These are phyloP conservation scores for Saitozyma sp. DNA, from an alignment of 768 basidiomycete genomes.

Conservation along the genomic window DNA sequence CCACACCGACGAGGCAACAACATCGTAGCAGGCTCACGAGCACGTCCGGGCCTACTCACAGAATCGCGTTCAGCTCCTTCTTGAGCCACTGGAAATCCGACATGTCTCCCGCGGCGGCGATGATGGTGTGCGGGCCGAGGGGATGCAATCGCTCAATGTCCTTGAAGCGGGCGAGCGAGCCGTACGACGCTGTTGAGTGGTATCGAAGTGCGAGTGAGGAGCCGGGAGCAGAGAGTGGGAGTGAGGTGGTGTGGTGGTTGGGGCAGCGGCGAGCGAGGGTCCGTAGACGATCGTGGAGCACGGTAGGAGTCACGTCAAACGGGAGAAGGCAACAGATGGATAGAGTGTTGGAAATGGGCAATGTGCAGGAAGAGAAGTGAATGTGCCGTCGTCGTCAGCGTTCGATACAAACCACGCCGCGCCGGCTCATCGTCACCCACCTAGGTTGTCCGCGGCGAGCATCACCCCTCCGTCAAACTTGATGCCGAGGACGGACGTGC, in stretches of 20 bases:
- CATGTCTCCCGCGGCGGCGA: slow-evolving; percentile 95
- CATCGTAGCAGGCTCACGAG: neutral
- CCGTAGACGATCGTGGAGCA: too few relatives aligned
- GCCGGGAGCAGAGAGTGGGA: too few relatives aligned
- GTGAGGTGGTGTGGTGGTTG: too few relatives aligned
- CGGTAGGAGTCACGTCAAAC: too few relatives aligned
- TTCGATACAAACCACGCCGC: neutral
- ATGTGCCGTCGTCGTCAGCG: neutral
- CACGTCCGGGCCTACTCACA: slow-evolving; percentile 49
- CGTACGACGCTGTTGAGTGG: slow-evolving; percentile 89
- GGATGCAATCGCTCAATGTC: slow-evolving; percentile 84
- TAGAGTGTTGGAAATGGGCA: neutral
- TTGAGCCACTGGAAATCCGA: slow-evolving; percentile 96
- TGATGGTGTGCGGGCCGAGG: slow-evolving; percentile 77
- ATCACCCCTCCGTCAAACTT: slow-evolving; percentile 96
- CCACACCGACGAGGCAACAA: neutral
- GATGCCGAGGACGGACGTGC: slow-evolving; percentile 91
- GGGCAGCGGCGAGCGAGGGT: too few relatives aligned
- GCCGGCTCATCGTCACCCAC: slow-evolving; percentile 55
- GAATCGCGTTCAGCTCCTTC: slow-evolving; percentile 70
- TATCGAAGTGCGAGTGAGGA: too few relatives aligned
- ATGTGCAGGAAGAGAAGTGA: neutral
- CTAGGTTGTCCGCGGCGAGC: slow-evolving; percentile 97
- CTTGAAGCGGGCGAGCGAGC: slow-evolving; percentile 95
- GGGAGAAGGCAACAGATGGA: too few relatives aligned